Percentiles rank a stretch among this genome's conserved stretches.
phyloP scores from a whole-genome alignment of 2,329 filamentous ascomycete species.

The Epichloe sp. region DNA sequence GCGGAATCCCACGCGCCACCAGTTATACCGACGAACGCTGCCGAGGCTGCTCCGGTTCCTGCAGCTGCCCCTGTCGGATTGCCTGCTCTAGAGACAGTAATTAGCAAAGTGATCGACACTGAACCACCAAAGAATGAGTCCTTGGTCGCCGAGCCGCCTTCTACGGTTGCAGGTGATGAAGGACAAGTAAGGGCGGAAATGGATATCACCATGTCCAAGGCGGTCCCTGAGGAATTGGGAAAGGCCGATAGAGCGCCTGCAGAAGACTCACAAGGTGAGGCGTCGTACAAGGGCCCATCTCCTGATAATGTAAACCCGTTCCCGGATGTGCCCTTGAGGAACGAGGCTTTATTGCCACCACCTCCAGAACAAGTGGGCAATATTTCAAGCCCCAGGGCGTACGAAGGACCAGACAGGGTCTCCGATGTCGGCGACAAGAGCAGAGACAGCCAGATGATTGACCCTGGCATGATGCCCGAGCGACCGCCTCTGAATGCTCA shows the following conservation, averaged over 20 bases:
- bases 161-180: conserved; percentile 18
- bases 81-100: not conserved
- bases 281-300: not conserved
- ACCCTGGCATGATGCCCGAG: conserved; percentile 9
- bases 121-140: conserved; percentile 11
- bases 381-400: conserved; percentile 21
- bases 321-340: not conserved
- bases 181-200: conserved; percentile 14
- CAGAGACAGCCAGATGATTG: conserved; percentile 13
- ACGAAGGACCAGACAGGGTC: conserved; percentile 12
- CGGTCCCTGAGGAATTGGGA: not conserved
- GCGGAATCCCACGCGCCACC: conserved; percentile 18
- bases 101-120: not conserved
- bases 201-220: conserved; percentile 8
- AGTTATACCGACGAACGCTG: not conserved
- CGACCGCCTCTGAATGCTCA: conserved; percentile 14
- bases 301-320: not conserved
- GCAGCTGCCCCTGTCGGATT: conserved; percentile 1
- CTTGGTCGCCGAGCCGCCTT: conserved; percentile 18
- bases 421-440: conserved; percentile 15
- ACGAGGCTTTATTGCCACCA: conserved; percentile 19
- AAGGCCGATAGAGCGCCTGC: conserved; percentile 4
- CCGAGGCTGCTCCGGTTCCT: not conserved
- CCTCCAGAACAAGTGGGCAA: conserved; percentile 28
- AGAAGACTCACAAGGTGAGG: not conserved